Percentiles rank a stretch among this genome's conserved stretches.
These are phyloP conservation scores for Heritiera fomes DNA, from an alignment of 345 rosid genomes.

Conservation along the genomic window DNA sequence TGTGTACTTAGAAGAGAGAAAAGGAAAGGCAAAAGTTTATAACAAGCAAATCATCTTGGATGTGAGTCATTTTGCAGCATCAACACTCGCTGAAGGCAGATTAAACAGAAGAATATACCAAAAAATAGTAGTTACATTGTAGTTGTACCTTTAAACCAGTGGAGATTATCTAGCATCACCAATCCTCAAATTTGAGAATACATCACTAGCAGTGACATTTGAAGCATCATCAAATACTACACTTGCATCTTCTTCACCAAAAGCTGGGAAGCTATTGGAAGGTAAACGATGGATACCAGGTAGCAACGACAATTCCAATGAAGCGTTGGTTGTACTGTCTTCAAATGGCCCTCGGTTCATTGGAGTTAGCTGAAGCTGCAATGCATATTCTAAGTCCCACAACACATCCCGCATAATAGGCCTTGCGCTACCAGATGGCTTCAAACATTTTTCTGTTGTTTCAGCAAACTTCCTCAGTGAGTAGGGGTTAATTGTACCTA, in stretches of 20 bases:
- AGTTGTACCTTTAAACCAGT: too few species aligned
- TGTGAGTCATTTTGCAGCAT: background rate
- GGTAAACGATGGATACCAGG: constrained; percentile 30
- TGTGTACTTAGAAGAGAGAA: background rate
- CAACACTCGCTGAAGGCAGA: background rate
- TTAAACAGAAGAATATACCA: background rate
- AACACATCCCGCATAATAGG: constrained; percentile 61
- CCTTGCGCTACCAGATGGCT: constrained; percentile 44
- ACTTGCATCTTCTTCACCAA: constrained; percentile 21
- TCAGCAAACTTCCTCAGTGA: constrained; percentile 52
- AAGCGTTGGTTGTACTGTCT: constrained; percentile 33
- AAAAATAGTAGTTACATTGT: background rate
- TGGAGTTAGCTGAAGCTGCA: constrained; percentile 43
- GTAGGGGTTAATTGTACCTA: constrained; percentile 35
- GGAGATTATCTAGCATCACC: constrained; percentile 33
- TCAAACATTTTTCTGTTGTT: constrained; percentile 57
- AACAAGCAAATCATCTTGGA: background rate
- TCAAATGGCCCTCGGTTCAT: constrained; percentile 24
- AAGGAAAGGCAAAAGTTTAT: background rate
- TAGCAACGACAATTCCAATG: constrained; percentile 26
- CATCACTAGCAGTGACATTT: constrained; percentile 5
- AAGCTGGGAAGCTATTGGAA: constrained; percentile 23
- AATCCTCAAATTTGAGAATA: constrained; percentile 32
- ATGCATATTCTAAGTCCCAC: constrained; percentile 57
- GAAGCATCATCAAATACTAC: constrained; percentile 13